A percentile compares a stretch with the other conserved stretches of the same genome.
Evolutionary conservation across 345 rosid species (phyloP).

Genomic region (Heritiera littoralis): DNA sequence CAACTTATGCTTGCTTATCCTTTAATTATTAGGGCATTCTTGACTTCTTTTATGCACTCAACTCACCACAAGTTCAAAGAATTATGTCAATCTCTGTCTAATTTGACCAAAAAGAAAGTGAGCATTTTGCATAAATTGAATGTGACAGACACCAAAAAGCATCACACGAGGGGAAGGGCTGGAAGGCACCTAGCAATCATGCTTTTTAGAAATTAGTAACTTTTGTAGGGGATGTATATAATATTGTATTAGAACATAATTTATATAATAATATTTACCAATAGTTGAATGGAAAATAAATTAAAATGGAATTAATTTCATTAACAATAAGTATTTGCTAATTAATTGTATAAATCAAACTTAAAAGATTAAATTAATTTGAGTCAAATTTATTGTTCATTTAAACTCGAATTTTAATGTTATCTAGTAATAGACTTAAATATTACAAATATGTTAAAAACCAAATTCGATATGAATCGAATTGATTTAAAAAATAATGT

Average conservation of each 20-base stretch:
- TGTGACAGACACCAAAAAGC: constrained; percentile 22
- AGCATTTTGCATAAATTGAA: constrained; percentile 23
- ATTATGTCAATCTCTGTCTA: background rate
- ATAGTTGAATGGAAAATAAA: too few species aligned
- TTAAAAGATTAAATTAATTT: too few species aligned
- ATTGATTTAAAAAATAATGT: too few species aligned
- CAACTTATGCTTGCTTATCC: background rate
- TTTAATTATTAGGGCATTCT: background rate
- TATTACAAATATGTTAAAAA: background rate
- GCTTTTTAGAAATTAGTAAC: background rate
- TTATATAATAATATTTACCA: too few species aligned
- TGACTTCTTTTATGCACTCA: background rate
- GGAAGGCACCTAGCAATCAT: background rate
- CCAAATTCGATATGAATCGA: background rate
- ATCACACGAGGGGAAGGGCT: background rate
- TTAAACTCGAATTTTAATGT: too few species aligned
- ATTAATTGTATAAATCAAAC: too few species aligned
- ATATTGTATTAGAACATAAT: background rate
- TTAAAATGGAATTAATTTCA: too few species aligned
- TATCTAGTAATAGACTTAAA: background rate
- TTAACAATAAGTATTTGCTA: too few species aligned
- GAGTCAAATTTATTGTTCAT: too few species aligned
- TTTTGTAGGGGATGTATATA: background rate
- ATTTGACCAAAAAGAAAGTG: background rate
- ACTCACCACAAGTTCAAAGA: background rate